Evolutionary conservation across 768 basidiomycete species (phyloP), one percentile per base, ranked within the genome.

Genomic region (Botryobasidium botryosum): DNA sequence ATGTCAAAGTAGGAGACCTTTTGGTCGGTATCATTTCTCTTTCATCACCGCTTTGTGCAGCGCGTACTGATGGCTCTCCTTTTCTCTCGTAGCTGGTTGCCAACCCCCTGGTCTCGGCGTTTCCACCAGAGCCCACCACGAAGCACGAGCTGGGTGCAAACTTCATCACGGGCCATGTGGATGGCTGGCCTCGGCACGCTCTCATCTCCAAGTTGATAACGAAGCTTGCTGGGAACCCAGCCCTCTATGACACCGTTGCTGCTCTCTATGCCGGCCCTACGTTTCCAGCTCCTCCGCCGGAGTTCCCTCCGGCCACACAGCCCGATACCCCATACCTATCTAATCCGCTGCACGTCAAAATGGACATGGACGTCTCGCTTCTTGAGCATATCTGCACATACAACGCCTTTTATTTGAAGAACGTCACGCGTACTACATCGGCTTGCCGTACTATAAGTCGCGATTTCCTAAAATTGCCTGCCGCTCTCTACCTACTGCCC

Each of bases 401-500:
- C n/a, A n/a, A n/a, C n/a, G n/a, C n/a, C n/a, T n/a, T n/a, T n/a
- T n/a, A n/a, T n/a, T n/a, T n/a, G n/a, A n/a, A n/a, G n/a, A n/a
- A n/a, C n/a, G n/a, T n/a, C n/a, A n/a, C n/a, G n/a, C n/a, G n/a
- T n/a, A n/a, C n/a, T n/a, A n/a, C n/a, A n/a, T n/a, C n/a, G n/a
- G n/a, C 8, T 8, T 8, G 8, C 31, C 31, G 10, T 8, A 33
- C 17, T n/a, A n/a, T n/a, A n/a, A n/a, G n/a, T n/a, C n/a, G n/a
- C n/a, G n/a, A n/a, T n/a, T n/a, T n/a, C n/a, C 10, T 8, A 33
- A 33, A 33, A 8, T 17, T 28, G 32, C 28, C 7, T 51, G 42
- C 48, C 8, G 59, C 54, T 12, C 53, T 63, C 31, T 61, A 60
- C 49, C 24, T 54, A 21, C 42, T 52, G 7, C 54, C 60, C 0